Percentiles rank a stretch among this genome's conserved stretches.
Evolutionary conservation across 2,329 filamentous ascomycete species (phyloP).

Genomic region (Byssoonygena ceratinophila): DNA sequence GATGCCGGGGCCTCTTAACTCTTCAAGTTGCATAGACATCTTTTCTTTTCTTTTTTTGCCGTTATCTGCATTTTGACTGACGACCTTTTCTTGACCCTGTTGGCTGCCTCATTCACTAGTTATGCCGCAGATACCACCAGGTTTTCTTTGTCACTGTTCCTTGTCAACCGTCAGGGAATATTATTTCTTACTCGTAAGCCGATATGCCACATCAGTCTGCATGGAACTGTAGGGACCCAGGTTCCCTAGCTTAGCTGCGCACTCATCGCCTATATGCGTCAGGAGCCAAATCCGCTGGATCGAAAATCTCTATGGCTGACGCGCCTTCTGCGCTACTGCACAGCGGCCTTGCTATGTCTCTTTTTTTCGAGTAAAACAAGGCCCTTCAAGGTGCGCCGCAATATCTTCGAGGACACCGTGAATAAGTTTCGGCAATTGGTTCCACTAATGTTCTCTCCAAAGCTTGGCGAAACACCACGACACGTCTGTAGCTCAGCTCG

Average conservation of each 20-base stretch:
- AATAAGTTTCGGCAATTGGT: slow-evolving; percentile 4
- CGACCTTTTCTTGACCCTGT: background rate
- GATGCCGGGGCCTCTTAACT: background rate
- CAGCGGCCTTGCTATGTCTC: background rate
- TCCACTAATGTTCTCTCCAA: background rate
- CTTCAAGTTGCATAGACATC: background rate
- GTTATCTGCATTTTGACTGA: background rate
- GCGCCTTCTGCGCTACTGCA: background rate
- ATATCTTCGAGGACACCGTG: background rate
- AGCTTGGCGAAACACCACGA: background rate
- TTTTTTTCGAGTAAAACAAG: no score
- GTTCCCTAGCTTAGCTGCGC: background rate
- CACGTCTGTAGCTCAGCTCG: no score
- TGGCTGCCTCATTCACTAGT: background rate
- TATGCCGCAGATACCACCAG: background rate
- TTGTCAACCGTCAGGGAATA: background rate
- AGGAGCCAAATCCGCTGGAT: background rate
- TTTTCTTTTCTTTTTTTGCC: background rate
- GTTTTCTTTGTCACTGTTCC: background rate
- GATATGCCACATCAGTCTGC: background rate
- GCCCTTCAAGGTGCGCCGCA: background rate
- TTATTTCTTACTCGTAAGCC: background rate
- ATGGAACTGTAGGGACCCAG: background rate
- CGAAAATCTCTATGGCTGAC: background rate
- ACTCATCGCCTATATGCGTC: background rate